phyloP scores from a whole-genome alignment of 1,139 yeast genomes.

The Geotrichum carabidarum region DNA sequence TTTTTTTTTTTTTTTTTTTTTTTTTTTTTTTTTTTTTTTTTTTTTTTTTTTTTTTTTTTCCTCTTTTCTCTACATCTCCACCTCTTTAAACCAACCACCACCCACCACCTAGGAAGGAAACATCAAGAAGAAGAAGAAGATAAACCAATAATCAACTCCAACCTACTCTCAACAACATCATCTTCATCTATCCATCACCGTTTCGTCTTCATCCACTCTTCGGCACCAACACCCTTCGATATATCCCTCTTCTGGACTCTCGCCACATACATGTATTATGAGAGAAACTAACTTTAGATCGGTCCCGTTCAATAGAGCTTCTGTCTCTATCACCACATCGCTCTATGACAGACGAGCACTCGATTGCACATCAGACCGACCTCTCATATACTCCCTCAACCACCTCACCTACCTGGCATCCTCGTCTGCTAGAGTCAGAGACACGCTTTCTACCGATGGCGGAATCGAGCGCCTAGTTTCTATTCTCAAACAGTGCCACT shows the following conservation, averaged over 20 bases:
- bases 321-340: conserved; percentile 81
- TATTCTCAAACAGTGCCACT: conserved; percentile 74
- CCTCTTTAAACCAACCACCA: neutral
- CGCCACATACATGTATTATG: conserved; percentile 43
- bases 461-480: conserved; percentile 85
- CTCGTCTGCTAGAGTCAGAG: conserved; percentile 82
- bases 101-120: neutral
- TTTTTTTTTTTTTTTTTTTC: neutral
- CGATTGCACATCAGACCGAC: conserved; percentile 85
- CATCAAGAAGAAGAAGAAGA: neutral
- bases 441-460: conserved; percentile 82
- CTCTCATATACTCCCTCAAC: conserved; percentile 84
- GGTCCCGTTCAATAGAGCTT: conserved; percentile 74
- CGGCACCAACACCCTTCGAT: neutral
- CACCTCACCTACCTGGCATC: conserved; percentile 84
- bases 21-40: neutral
- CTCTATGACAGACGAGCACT: conserved; percentile 88
- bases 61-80: neutral
- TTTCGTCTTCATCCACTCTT: neutral
- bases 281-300: conserved; percentile 87
- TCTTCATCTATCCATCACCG: neutral
- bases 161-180: neutral
- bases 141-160: neutral
- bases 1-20: neutral
- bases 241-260: neutral